Conservation (phyloP, 225 moss, liverwort and hornwort genomes). For the Lunularia cruciata region DNA sequence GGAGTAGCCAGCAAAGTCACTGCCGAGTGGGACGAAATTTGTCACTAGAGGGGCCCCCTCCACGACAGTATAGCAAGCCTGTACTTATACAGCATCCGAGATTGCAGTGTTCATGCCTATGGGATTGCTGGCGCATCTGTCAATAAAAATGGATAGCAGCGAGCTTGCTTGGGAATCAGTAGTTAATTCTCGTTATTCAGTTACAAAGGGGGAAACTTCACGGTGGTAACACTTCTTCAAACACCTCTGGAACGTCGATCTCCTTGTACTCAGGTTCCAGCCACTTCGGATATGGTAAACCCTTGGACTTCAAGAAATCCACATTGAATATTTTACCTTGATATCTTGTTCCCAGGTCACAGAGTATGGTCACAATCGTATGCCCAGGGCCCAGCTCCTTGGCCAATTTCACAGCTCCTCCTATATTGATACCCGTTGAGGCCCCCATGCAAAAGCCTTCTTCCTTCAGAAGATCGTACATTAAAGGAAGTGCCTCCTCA, state of each 20-base stretch:
- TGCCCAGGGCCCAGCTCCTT: slow-evolving; percentile 95
- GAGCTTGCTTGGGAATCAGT: too few relatives aligned
- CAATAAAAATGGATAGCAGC: too few relatives aligned
- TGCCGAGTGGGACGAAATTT: too few relatives aligned
- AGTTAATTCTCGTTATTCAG: too few relatives aligned
- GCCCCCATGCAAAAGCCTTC: slow-evolving; percentile 94
- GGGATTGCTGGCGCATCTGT: too few relatives aligned
- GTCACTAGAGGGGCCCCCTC: too few relatives aligned
- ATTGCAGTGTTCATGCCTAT: too few relatives aligned
- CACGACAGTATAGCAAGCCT: too few relatives aligned
- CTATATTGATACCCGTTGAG: slow-evolving; percentile 83
- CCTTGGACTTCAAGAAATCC: slow-evolving; percentile 84
- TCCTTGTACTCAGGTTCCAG: slow-evolving; percentile 66
- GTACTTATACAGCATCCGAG: too few relatives aligned
- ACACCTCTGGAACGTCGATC: slow-evolving; percentile 64
- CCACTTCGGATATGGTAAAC: slow-evolving; percentile 79
- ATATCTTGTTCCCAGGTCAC: slow-evolving; percentile 86
- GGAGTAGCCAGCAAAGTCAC: too few relatives aligned
- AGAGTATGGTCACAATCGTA: slow-evolving; percentile 87
- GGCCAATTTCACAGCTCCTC: slow-evolving; percentile 86
- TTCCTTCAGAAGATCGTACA: slow-evolving; percentile 92
- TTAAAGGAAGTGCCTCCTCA: slow-evolving; percentile 85
- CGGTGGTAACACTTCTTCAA: slow-evolving; percentile 41
- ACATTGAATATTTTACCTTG: slow-evolving; percentile 79
- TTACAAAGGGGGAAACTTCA: too few relatives aligned